These are phyloP conservation scores for Verticillium tricorpus DNA, from an alignment of 2,329 filamentous ascomycete species.

Conservation along the genomic window DNA sequence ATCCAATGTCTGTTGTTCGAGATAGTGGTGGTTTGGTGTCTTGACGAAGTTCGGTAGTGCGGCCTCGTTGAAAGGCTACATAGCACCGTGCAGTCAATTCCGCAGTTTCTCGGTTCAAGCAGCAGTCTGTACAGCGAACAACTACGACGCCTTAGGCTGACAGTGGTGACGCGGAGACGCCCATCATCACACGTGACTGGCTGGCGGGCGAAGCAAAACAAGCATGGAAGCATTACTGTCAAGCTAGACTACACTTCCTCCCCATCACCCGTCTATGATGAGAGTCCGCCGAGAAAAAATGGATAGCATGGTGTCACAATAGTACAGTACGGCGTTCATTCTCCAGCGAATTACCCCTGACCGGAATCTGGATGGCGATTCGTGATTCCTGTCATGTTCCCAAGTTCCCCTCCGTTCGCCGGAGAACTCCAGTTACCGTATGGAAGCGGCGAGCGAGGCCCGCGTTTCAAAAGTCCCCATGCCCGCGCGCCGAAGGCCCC, in stretches of 20 bases:
- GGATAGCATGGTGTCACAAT: conserved; percentile 43
- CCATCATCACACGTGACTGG: background rate
- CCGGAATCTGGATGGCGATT: conserved; percentile 1
- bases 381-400: conserved; percentile 7
- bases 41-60: too few species aligned
- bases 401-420: conserved; percentile 17
- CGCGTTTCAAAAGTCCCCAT: conserved; percentile 2
- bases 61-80: too few species aligned
- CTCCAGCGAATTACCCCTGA: conserved; percentile 19
- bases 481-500: conserved; percentile 11
- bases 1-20: too few species aligned
- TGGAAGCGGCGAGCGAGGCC: background rate
- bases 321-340: conserved; percentile 40
- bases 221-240: conserved; percentile 19
- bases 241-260: conserved; percentile 38
- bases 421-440: conserved; percentile 1
- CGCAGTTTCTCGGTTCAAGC: too few species aligned
- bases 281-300: conserved; percentile 29
- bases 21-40: background rate
- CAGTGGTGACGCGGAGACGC: background rate
- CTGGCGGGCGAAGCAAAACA: background rate
- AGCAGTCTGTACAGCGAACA: too few species aligned
- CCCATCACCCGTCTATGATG: conserved; percentile 42
- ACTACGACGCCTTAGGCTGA: too few species aligned
- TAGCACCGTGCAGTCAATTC: too few species aligned